Evolutionary conservation across 805 yeast genomes (phyloP), one percentile per base, ranked within the genome.

Genomic region (Myxozyma geophila): DNA sequence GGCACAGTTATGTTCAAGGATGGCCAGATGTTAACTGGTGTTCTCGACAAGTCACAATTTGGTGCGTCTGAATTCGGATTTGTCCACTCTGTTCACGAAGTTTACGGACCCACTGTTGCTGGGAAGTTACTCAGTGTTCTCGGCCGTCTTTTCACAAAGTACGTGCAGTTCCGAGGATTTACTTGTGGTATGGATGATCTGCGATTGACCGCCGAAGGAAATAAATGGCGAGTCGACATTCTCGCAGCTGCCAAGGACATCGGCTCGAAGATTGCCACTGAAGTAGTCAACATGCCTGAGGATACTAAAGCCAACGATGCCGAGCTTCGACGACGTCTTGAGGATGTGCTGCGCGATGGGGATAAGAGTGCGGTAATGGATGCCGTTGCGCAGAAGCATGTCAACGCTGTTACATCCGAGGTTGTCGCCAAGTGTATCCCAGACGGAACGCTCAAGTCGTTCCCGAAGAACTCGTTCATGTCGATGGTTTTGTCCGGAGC

Each of bases 161-260:
- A 91, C 77, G 92, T 88, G 73, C 92, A 88, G 84, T 83, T 86
- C 80, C 89, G 90, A 62, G 98, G 97, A 1, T 90, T 95, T 75
- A 95, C 99, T 7, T 95, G 99, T 87, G 99, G 99, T 83, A 96
- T 95, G 99, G 99, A 95, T 76, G 99, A 95, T 80, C 82, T 95
- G 76, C 85, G 96, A 75, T 83, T 96, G 70, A 95, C 98, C 23
- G 96, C 90, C 71, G 55, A 65, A 10, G 99, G 99, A 74, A 92
- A 96, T 76, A 73, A 81, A 64, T 87, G 96, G 93, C 87, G 99
- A 81, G 79, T 79, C 13, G 96, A 91, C 64, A 89, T 95, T 66
- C 82, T 96, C 75, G 79, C 84, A 70, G 86, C 86, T 64, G 86
- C 96, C 33, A 83, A 83, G 58, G 96, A 89, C 72, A 87, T 86